A percentile compares a stretch with the other conserved stretches of the same genome.
phyloP scores from a whole-genome alignment of 2,329 filamentous ascomycete genomes.

The Alternaria metachromatica region DNA sequence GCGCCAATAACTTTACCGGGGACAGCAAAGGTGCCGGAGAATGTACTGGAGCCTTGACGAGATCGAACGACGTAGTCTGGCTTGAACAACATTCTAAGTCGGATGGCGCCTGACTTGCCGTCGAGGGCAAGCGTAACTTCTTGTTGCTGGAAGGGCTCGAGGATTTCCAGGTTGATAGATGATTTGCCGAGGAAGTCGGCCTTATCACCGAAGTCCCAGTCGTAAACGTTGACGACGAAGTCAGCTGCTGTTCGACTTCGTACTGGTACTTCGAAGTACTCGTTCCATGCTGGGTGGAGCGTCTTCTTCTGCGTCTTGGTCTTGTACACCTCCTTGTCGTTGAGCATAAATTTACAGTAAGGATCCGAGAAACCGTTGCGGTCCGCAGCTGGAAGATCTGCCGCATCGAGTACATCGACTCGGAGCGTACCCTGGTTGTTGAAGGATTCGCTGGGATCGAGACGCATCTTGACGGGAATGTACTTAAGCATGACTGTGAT shows the following conservation, averaged over 20 bases:
- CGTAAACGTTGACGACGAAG: slow-evolving; percentile 83
- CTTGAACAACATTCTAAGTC: slow-evolving; percentile 87
- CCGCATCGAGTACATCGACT: slow-evolving; percentile 88
- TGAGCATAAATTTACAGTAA: slow-evolving; percentile 92
- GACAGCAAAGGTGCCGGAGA: slow-evolving; percentile 85
- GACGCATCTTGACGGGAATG: slow-evolving; percentile 89
- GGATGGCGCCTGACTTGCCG: slow-evolving; percentile 85
- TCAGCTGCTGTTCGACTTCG: slow-evolving; percentile 84
- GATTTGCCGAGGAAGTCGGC: slow-evolving; percentile 86
- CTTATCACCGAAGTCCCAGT: slow-evolving; percentile 97
- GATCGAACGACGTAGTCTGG: slow-evolving; percentile 88
- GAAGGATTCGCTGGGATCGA: slow-evolving; percentile 95
- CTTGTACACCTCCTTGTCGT: slow-evolving; percentile 90
- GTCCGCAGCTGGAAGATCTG: slow-evolving; percentile 89
- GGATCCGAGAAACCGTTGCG: slow-evolving; percentile 97
- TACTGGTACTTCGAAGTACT: slow-evolving; percentile 86
- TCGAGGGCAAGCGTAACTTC: slow-evolving; percentile 79
- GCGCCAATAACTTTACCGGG: slow-evolving; percentile 92
- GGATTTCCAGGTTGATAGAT: slow-evolving; percentile 74
- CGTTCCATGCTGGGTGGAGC: slow-evolving; percentile 92
- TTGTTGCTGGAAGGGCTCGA: slow-evolving; percentile 85
- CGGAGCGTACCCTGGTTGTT: slow-evolving; percentile 97
- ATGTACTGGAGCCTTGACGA: slow-evolving; percentile 89
- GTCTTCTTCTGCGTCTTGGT: slow-evolving; percentile 98
- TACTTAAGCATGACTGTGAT: slow-evolving; percentile 94